Percentiles rank a stretch among this genome's conserved stretches.
phyloP scores from a whole-genome alignment of 306 rosid genomes.

The Vigna nakashimae region DNA sequence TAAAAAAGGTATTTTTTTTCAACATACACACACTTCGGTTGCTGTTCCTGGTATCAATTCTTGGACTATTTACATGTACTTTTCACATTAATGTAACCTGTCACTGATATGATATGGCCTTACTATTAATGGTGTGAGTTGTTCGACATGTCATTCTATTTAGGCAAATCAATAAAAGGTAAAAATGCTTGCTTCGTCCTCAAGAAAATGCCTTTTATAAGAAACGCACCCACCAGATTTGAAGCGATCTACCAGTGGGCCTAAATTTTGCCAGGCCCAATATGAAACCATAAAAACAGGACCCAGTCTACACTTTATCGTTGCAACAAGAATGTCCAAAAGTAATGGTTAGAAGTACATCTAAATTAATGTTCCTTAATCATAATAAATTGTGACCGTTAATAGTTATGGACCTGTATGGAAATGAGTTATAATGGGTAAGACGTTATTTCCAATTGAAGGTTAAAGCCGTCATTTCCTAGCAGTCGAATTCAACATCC shows the following conservation, averaged over 20 bases:
- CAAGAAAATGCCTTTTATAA: background rate
- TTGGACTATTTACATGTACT: background rate
- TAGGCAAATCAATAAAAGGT: background rate
- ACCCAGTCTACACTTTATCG: background rate
- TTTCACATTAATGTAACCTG: background rate
- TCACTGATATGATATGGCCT: constrained; percentile 2
- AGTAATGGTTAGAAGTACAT: too few relatives aligned
- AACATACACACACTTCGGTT: background rate
- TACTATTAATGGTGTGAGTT: background rate
- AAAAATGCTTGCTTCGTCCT: background rate
- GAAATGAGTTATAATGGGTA: too few relatives aligned
- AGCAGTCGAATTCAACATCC: background rate
- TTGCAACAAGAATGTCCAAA: background rate
- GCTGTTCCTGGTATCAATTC: background rate
- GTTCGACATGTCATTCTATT: background rate
- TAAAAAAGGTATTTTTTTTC: too few relatives aligned
- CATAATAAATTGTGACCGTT: too few relatives aligned
- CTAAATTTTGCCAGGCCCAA: background rate
- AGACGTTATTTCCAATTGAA: background rate
- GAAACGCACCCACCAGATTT: background rate
- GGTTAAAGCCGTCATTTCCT: too few relatives aligned
- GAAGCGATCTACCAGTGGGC: background rate
- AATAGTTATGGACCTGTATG: too few relatives aligned
- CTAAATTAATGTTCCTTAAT: background rate
- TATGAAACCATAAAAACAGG: background rate